Conservation (phyloP, 2,329 filamentous ascomycete genomes). For the Cercospora sp. region DNA sequence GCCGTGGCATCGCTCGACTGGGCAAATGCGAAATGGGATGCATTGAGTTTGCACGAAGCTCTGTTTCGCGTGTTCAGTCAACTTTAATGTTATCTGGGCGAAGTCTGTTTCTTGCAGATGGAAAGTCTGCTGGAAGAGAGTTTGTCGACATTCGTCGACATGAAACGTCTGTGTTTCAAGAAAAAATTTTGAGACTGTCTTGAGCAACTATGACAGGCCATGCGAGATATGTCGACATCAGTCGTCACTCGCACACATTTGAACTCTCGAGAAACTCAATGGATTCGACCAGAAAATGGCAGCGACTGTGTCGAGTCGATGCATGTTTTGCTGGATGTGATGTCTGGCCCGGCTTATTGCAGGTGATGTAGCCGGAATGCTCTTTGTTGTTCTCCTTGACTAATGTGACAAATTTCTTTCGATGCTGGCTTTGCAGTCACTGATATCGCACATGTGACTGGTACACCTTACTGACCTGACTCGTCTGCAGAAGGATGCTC, state of each 20-base stretch:
- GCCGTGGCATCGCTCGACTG: neutral
- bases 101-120: neutral
- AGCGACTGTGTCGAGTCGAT: neutral
- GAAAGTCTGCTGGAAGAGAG: constrained; percentile 8
- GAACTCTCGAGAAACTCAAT: neutral
- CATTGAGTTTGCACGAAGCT: constrained; percentile 7
- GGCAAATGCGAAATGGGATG: constrained; percentile 11
- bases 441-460: neutral
- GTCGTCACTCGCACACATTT: neutral
- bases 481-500: neutral
- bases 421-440: neutral
- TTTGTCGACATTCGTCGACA: neutral
- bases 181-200: neutral
- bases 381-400: neutral
- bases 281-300: neutral
- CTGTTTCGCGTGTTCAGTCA: neutral
- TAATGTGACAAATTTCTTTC: neutral
- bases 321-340: neutral
- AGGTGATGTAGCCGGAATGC: neutral
- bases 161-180: constrained; percentile 3
- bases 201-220: neutral
- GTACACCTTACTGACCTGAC: neutral
- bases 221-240: neutral
- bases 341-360: neutral
- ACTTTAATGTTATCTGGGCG: constrained; percentile 1